Evolutionary conservation across 805 yeast species (phyloP).

Genomic region (Debaryomyces tyrocola): DNA sequence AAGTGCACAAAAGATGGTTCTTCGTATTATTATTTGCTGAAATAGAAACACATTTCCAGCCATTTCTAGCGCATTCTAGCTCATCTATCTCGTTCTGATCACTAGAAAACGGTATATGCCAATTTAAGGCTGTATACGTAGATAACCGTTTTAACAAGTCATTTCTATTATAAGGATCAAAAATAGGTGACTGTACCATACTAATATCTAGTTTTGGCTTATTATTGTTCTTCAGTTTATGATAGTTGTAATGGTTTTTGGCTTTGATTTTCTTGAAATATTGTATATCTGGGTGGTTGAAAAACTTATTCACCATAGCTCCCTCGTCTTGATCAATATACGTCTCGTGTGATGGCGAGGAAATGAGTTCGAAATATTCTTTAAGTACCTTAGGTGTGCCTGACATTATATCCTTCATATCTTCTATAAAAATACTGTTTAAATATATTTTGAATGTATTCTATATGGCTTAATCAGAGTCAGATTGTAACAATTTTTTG

Average conservation of each 20-base stretch:
- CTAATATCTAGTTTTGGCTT: constrained; percentile 12
- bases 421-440: neutral
- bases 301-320: constrained; percentile 1
- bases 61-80: constrained; percentile 48
- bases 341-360: constrained; percentile 12
- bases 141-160: constrained; percentile 39
- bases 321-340: neutral
- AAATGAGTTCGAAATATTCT: constrained; percentile 22
- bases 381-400: constrained; percentile 24
- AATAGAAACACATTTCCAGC: constrained; percentile 50
- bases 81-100: constrained; percentile 34
- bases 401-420: constrained; percentile 9
- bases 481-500: no score
- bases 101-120: constrained; percentile 35
- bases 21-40: constrained; percentile 18
- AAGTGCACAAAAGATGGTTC: constrained; percentile 34
- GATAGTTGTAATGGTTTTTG: constrained; percentile 38
- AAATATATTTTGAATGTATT: no score
- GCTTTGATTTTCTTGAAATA: constrained; percentile 35
- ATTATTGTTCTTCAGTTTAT: constrained; percentile 22
- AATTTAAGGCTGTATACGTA: constrained; percentile 46
- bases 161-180: constrained; percentile 39
- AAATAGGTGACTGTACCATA: constrained; percentile 16
- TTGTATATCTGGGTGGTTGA: constrained; percentile 38
- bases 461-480: no score